Base-by-base conservation (phyloP, 176 grass and related monocot genomes). In the Puccinellia tenuiflora region DNA sequence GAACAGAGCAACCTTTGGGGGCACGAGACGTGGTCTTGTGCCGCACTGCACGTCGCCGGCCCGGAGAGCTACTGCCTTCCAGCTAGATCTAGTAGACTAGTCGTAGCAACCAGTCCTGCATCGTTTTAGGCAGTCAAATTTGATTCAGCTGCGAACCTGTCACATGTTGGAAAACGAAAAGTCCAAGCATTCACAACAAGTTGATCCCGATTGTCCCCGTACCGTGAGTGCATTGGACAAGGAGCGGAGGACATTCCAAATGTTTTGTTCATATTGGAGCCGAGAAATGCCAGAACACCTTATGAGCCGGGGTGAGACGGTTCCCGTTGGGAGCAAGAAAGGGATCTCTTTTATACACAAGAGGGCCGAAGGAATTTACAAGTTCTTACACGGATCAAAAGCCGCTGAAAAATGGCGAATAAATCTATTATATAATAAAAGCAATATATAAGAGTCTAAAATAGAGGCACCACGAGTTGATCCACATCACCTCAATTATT, bases 1-100 rank as follows among this genome's bases (percentile, higher is more conserved):
- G 52, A n/a, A 9, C 87, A 70, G 12, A 54, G 33, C 33, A 69
- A 35, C 78, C 88, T 85, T 89, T 64, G 83, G 26, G 72, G 14
- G 83, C 88, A 89, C 70, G 88, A 43, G 62, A 45, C 6, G 29
- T 26, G 62, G 42, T 34, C 82, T 85, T 89, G 40, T 52, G 83
- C 83, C 42, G 81, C 71, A 89, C 83, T 89, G 53, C 77, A 85
- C 70, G 70, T 66, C 28, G 2, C 59, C 48, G 9, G 79, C 10
- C 26, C 71, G 47, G 71, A 51, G 28, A 10, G 69, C 69, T 28
- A 48, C 43, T 48, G 43, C 69, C 15, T 73, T 73, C 42, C 43
- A 73, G 5, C 28, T 34, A 34, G 22, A n/a, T n/a, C 15, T 6
- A 69, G 35, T 28, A 18, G 40, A 72, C 24, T 28, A 42, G 68